Evolutionary conservation across 805 yeast species (phyloP), one percentile per base, ranked within the genome.

Genomic region (Yarrowia osloensis): DNA sequence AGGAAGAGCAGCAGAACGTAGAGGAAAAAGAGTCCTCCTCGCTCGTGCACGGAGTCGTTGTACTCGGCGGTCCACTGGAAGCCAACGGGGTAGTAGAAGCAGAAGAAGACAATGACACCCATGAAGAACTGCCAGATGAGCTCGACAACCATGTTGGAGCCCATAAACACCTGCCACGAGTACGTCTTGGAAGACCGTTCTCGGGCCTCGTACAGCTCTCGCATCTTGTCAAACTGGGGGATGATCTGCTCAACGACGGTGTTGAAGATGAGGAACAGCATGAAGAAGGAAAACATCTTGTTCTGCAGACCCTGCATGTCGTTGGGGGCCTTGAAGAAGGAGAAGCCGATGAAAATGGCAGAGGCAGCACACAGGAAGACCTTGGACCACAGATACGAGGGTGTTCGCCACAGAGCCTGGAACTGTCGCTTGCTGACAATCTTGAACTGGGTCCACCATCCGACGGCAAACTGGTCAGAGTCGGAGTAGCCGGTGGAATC

Each of bases 241-340:
- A 86, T 81, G 78, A 85, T 80, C 75, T 88, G 92, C 72, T 86
- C 84, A 52, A 84, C 77, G 79, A 87, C 77, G 40, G 87, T 83
- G 70, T 81, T 77, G 72, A 86, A 81, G 54, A 83, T 79, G 71
- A 85, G 81, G 46, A 85, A 74, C 72, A 86, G 83, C 91, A 89
- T 88, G 79, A 90, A 90, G 52, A 88, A 74, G 2, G 92, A 81
- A 72, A 88, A 85, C 91, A 89, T 86, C 79, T 88, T 95, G 77
- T 90, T 90, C 77, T 91, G 97, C 72, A 90, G 75, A 73, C 91
- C 88, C 76, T 86, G 91, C 61, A 81, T 74, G 15, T 91, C 82
- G 26, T 81, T 81, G 67, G 80, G 79, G 35, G 91, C 89, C 69
- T 86, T 87, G 77, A 84, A 87, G 77, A 87, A 87, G 7, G 90